Evolutionary conservation across 129 eudicot genomes (phyloP).

Genomic region (Flaveria robusta): DNA sequence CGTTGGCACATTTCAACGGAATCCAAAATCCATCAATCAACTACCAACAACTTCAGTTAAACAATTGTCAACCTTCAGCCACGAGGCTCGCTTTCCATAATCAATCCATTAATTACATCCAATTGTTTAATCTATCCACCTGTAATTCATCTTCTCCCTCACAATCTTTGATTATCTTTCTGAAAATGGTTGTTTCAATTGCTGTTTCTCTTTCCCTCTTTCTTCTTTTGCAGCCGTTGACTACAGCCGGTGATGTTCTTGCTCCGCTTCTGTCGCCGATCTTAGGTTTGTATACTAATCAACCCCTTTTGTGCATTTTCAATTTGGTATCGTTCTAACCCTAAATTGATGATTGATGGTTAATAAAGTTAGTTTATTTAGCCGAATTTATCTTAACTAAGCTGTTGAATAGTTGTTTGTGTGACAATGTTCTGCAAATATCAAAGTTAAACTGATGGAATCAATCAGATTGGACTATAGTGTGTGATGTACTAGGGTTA

Average conservation of each 20-base stretch:
- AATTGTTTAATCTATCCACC: constrained; percentile 4
- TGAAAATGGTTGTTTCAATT: constrained; percentile 13
- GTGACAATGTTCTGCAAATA: not conserved
- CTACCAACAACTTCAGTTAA: constrained; percentile 27
- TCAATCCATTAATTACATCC: constrained; percentile 27
- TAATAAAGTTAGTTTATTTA: no score
- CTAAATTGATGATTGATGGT: not conserved
- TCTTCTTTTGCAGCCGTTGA: constrained; percentile 40
- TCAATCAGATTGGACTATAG: not conserved
- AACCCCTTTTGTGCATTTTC: not conserved
- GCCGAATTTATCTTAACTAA: no score
- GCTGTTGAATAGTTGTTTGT: not conserved
- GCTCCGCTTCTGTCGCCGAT: constrained; percentile 58
- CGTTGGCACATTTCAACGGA: constrained; percentile 4
- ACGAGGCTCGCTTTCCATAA: constrained; percentile 8
- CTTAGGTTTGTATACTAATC: constrained; percentile 39
- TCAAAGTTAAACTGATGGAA: not conserved
- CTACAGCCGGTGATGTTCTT: constrained; percentile 36
- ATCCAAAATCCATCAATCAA: constrained; percentile 17
- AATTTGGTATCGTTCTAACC: not conserved
- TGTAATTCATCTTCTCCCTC: not conserved
- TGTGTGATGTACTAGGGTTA: not conserved
- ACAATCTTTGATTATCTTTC: not conserved
- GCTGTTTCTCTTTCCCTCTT: constrained; percentile 26
- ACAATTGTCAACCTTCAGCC: constrained; percentile 5